Percentiles rank a stretch among this genome's conserved stretches.
phyloP scores from a whole-genome alignment of 805 yeast genomes.

The Candida namnaoensis region DNA sequence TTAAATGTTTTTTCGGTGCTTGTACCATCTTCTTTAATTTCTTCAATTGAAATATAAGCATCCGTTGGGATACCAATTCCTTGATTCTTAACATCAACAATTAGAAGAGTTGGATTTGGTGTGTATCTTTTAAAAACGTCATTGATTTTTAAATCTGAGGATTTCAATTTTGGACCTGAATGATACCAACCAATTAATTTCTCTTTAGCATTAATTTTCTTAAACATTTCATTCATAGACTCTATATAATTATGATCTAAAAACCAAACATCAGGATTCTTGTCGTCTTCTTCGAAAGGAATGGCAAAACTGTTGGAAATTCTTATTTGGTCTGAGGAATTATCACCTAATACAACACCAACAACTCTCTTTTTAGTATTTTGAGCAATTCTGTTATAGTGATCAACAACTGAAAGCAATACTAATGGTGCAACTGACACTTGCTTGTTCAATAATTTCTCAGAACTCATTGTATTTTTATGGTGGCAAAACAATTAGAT shows the following conservation, averaged over 20 bases:
- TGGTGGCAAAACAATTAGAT: too few species aligned
- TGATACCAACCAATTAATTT: conserved; percentile 98
- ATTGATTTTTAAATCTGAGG: conserved; percentile 86
- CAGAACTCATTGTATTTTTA: conserved; percentile 1
- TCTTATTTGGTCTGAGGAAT: conserved; percentile 43
- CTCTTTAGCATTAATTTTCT: conserved; percentile 95
- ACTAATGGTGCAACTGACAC: conserved; percentile 96
- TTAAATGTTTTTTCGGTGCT: conserved; percentile 87
- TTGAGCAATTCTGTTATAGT: conserved; percentile 80
- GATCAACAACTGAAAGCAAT: conserved; percentile 88
- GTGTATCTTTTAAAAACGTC: conserved; percentile 83
- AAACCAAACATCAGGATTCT: conserved; percentile 90
- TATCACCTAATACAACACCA: conserved; percentile 90
- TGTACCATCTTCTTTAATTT: conserved; percentile 92
- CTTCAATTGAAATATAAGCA: conserved; percentile 90
- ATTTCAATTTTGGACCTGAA: conserved; percentile 86
- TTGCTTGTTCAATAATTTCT: conserved; percentile 29
- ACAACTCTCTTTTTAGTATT: conserved; percentile 75
- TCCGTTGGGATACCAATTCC: conserved; percentile 91
- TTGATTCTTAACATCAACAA: conserved; percentile 83
- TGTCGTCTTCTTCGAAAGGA: conserved; percentile 96
- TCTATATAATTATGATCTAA: conserved; percentile 94
- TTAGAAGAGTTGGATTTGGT: conserved; percentile 70
- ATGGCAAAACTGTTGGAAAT: conserved; percentile 93
- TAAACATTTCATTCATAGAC: conserved; percentile 95